These are phyloP conservation scores for Alnus rubra DNA, from an alignment of 306 rosid genomes.

Conservation along the genomic window DNA sequence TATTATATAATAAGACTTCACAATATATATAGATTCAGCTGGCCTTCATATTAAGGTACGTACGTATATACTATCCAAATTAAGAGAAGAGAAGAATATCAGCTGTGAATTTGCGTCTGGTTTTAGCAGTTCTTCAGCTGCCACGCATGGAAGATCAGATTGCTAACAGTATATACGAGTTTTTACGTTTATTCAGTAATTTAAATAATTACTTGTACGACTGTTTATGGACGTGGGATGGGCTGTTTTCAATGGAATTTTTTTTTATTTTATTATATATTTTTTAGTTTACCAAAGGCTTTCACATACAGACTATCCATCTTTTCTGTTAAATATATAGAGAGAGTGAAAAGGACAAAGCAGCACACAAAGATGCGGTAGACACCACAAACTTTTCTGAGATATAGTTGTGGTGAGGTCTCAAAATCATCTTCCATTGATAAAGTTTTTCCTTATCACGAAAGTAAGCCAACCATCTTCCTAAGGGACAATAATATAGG, in stretches of 20 bases:
- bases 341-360: slow-evolving; percentile 63
- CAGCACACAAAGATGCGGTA: slow-evolving; percentile 34
- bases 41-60: slow-evolving; percentile 19
- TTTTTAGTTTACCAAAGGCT: slow-evolving; percentile 22
- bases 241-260: neutral
- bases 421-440: slow-evolving; percentile 55
- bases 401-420: slow-evolving; percentile 61
- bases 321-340: slow-evolving; percentile 44
- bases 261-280: neutral
- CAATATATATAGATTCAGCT: slow-evolving; percentile 12
- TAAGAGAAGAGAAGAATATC: slow-evolving; percentile 29
- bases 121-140: slow-evolving; percentile 33
- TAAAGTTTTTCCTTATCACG: slow-evolving; percentile 59
- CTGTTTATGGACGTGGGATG: neutral
- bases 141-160: neutral
- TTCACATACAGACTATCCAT: slow-evolving; percentile 51
- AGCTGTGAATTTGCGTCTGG: slow-evolving; percentile 35
- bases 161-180: neutral
- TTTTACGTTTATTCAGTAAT: neutral
- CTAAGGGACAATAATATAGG: slow-evolving; percentile 45
- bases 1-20: slow-evolving; percentile 16
- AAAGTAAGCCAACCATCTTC: slow-evolving; percentile 44
- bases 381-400: slow-evolving; percentile 35
- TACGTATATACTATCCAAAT: neutral
- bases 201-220: neutral